phyloP scores from a whole-genome alignment of 768 basidiomycete genomes.

The Lepiota brunneoincarnata region DNA sequence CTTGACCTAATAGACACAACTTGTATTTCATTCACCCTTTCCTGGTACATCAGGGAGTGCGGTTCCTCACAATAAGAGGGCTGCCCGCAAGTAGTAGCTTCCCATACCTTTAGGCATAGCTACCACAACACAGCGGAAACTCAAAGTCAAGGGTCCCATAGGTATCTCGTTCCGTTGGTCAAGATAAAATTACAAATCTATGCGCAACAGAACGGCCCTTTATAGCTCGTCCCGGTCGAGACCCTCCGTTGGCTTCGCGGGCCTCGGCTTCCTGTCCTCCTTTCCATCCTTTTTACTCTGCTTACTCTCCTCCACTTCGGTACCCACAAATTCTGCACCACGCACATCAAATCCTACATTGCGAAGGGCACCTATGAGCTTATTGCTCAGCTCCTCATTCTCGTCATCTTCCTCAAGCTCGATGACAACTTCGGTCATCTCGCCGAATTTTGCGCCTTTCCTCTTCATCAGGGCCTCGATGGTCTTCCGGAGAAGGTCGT shows the following conservation, averaged over 20 bases:
- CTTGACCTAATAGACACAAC: background rate
- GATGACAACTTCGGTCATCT: conserved; percentile 32
- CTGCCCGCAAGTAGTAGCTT: background rate
- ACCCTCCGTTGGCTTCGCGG: conserved; percentile 7
- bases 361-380: conserved; percentile 48
- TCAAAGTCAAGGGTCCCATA: background rate
- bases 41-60: background rate
- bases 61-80: background rate
- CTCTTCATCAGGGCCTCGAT: conserved; percentile 33
- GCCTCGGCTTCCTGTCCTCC: conserved; percentile 13
- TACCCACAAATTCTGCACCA: conserved; percentile 12
- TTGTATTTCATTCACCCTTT: background rate
- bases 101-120: background rate
- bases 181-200: conserved; percentile 9
- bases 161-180: background rate
- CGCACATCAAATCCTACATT: conserved; percentile 52
- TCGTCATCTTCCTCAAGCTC: conserved; percentile 47
- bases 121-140: conserved; percentile 3
- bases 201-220: background rate
- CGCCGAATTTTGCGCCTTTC: conserved; percentile 5
- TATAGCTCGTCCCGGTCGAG: conserved; percentile 4
- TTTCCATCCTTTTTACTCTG: conserved; percentile 4
- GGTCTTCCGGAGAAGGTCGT: conserved; percentile 36
- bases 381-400: conserved; percentile 37
- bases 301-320: conserved; percentile 10